Base-by-base conservation (phyloP, 1,284 basidiomycete genomes). In the Tranzscheliella williamsii region DNA sequence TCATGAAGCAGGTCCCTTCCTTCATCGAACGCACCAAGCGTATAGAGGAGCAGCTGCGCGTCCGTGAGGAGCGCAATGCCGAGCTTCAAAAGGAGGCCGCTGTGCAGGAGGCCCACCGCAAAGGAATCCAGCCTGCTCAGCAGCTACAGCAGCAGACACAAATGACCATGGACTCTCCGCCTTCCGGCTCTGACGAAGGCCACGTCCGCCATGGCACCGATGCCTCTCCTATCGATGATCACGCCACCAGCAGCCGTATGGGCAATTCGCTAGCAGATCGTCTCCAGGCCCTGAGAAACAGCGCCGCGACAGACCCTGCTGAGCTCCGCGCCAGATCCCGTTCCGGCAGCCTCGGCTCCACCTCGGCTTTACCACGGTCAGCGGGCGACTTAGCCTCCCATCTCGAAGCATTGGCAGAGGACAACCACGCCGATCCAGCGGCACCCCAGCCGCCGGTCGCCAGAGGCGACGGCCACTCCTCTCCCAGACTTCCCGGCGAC, bases 1-100 rank as follows among this genome's bases (percentile, higher is more conserved):
- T 74, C 24, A 75, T 72, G 70, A 62, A 62, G 44, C 68, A 69
- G 26, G 62, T 68, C 4, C 71, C 72, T 7, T 60, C 65, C 15
- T 72, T 75, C 31, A 70, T 76, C 38, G 46, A 65, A 2, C 46
- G 74, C 7, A 66, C 72, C 18, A 66, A 70, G 36, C 42, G 69
- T 2, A 49, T 75, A 11, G 74, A 76, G 46, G 52, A 57, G 7
- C 65, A 72, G 34, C 57, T 76, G 6, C 45, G 51, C 21, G 44
- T 54, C 29, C 45, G 72, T 2, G 73, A 73, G 22, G 71, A 74
- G 39, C 36, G 42, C n/a, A 67, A 62, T 38, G 57, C 63, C 2
- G 42, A 55, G 21, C 49, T 51, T 11, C 45, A 44, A 9, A 42
- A 40, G 15, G 37, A 60, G 24, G 51, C 47, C 9, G 51, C 50